These are phyloP conservation scores for Saccharomyces uvarum DNA, from an alignment of 1,139 yeast genomes.

Conservation along the genomic window DNA sequence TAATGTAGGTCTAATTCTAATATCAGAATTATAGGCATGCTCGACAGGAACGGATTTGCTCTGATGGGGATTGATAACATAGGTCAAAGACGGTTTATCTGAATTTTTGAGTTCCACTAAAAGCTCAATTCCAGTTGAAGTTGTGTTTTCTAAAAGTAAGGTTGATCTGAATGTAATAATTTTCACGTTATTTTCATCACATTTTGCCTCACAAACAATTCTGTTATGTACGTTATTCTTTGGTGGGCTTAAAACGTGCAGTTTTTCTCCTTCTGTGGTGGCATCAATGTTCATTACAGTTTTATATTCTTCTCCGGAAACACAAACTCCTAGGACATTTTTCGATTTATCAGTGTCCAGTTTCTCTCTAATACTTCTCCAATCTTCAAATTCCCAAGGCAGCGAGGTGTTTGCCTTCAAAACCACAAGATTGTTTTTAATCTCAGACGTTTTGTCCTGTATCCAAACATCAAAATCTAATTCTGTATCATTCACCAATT, in stretches of 20 bases:
- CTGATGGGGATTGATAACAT: conserved; percentile 44
- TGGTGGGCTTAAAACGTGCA: conserved; percentile 61
- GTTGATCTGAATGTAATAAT: conserved; percentile 71
- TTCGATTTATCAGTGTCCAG: conserved; percentile 57
- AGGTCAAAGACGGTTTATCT: conserved; percentile 10
- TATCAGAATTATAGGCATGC: conserved; percentile 49
- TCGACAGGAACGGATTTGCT: conserved; percentile 66
- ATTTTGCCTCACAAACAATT: conserved; percentile 58
- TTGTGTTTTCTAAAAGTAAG: conserved; percentile 55
- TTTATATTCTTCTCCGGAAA: conserved; percentile 48
- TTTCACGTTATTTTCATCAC: conserved; percentile 74
- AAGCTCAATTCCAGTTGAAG: conserved; percentile 52
- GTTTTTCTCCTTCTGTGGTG: conserved; percentile 76
- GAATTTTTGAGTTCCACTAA: conserved; percentile 32
- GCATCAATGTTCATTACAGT: conserved; percentile 49
- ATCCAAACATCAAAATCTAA: conserved; percentile 71
- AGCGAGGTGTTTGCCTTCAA: conserved; percentile 46
- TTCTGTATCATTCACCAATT: conserved; percentile 80
- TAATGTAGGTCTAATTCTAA: conserved; percentile 53
- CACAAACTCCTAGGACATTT: conserved; percentile 54
- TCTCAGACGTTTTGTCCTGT: conserved; percentile 35
- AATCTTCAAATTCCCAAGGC: conserved; percentile 93
- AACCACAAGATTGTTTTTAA: conserved; percentile 29
- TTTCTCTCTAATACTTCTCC: conserved; percentile 79
- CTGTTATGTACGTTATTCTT: conserved; percentile 61